phyloP scores from a whole-genome alignment of 2,329 filamentous ascomycete genomes.

The Diaporthe sp. region DNA sequence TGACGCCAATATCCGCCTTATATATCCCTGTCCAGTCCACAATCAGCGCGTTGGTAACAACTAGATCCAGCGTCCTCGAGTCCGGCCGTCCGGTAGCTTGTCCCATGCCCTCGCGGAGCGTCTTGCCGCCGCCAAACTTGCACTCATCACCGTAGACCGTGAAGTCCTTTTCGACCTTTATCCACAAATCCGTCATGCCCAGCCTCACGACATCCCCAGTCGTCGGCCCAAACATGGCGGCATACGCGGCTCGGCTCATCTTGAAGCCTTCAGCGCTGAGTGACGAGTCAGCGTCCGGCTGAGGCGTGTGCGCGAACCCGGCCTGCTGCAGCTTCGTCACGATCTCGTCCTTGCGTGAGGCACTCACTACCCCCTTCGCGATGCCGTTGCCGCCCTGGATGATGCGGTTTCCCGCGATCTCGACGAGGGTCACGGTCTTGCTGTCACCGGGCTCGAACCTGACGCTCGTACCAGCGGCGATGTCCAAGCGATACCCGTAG shows the following conservation, averaged over 20 bases:
- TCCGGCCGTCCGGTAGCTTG: slow-evolving; percentile 85
- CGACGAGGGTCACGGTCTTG: slow-evolving; percentile 90
- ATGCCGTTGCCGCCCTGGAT: slow-evolving; percentile 89
- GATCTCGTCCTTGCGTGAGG: slow-evolving; percentile 74
- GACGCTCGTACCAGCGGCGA: slow-evolving; percentile 90
- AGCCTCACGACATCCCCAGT: slow-evolving; percentile 87
- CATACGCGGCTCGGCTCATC: slow-evolving; percentile 85
- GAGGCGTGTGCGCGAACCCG: slow-evolving; percentile 83
- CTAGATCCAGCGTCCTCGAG: slow-evolving; percentile 81
- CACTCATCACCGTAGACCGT: slow-evolving; percentile 94
- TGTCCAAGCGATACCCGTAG: slow-evolving; percentile 90
- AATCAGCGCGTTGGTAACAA: slow-evolving; percentile 90
- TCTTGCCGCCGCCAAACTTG: slow-evolving; percentile 95
- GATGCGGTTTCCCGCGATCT: slow-evolving; percentile 84
- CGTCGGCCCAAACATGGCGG: slow-evolving; percentile 92
- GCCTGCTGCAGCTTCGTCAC: slow-evolving; percentile 75
- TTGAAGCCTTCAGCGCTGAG: slow-evolving; percentile 71
- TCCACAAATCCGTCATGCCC: slow-evolving; percentile 88
- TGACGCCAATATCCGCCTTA: slow-evolving; percentile 97
- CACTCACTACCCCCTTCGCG: slow-evolving; percentile 79
- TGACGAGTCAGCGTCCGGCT: slow-evolving; percentile 70
- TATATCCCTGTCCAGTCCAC: slow-evolving; percentile 94
- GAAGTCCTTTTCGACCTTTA: slow-evolving; percentile 88
- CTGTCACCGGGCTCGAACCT: slow-evolving; percentile 95
- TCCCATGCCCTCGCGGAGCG: slow-evolving; percentile 94